Conservation (phyloP, 257 asterid species). For the Nicotiana obtusifolia region DNA sequence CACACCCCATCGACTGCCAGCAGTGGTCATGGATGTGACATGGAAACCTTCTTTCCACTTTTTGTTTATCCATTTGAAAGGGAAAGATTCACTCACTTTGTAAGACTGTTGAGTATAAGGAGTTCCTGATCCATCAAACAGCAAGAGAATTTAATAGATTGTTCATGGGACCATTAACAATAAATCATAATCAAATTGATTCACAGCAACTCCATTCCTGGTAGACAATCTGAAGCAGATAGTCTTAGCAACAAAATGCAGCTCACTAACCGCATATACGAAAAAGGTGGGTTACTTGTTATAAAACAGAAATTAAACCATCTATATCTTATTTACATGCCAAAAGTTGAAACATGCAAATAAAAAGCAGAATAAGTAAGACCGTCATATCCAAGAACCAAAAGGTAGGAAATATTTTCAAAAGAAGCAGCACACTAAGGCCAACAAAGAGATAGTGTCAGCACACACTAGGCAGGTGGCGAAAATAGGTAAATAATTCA, state of each 20-base stretch:
- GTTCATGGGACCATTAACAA: not conserved
- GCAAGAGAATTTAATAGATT: not conserved
- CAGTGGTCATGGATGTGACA: constrained; percentile 97
- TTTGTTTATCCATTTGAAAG: constrained; percentile 96
- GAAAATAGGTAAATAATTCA: not conserved
- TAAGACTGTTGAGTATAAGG: constrained; percentile 95
- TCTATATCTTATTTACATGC: not conserved
- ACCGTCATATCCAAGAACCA: not conserved
- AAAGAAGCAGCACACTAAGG: not conserved
- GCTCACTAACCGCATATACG: not conserved
- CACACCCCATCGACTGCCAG: constrained; percentile 99
- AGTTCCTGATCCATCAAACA: constrained; percentile 47
- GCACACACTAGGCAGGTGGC: not conserved
- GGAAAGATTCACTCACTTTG: constrained; percentile 96
- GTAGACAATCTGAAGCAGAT: not conserved
- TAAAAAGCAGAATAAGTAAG: not conserved
- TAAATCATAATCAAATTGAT: not conserved
- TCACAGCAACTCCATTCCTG: not conserved
- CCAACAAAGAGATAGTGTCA: not conserved
- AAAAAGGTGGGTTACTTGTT: not conserved
- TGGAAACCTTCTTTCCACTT: constrained; percentile 99
- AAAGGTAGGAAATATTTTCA: not conserved
- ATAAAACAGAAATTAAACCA: not conserved
- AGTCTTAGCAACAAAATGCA: not conserved
- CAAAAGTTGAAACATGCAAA: not conserved